Conservation (phyloP, 805 yeast genomes). For the Hanseniaspora valbyensis region DNA sequence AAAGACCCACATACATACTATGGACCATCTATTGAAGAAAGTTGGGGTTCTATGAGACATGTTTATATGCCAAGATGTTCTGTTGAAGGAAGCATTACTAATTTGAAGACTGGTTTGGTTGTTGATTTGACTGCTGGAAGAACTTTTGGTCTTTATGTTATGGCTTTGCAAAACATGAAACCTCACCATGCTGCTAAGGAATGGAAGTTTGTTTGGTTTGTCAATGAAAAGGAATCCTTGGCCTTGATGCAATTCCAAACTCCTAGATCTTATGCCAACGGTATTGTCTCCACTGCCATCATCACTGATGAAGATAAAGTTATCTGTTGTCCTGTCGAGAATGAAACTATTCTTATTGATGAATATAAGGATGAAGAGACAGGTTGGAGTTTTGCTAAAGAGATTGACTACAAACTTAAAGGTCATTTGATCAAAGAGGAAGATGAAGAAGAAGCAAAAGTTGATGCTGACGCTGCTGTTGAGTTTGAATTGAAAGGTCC, state of each 20-base stretch:
- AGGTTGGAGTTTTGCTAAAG: conserved; percentile 86
- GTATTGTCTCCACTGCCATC: conserved; percentile 71
- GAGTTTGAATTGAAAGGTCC: conserved; percentile 49
- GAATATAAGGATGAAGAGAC: conserved; percentile 51
- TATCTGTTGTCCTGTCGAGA: conserved; percentile 53
- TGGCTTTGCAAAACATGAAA: conserved; percentile 98
- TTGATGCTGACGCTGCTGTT: conserved; percentile 28
- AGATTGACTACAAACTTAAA: conserved; percentile 46
- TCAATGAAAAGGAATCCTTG: conserved; percentile 60
- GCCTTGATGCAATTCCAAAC: conserved; percentile 93
- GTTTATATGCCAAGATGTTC: conserved; percentile 88
- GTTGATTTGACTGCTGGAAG: conserved; percentile 21
- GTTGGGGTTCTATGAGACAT: conserved; percentile 98
- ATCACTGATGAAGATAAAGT: conserved; percentile 55
- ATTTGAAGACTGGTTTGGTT: conserved; percentile 26
- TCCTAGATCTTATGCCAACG: conserved; percentile 76
- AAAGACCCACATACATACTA: conserved; percentile 73
- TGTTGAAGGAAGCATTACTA: conserved; percentile 53
- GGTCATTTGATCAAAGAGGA: conserved; percentile 37
- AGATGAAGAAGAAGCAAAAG: conserved; percentile 23
- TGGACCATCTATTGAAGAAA: conserved; percentile 71
- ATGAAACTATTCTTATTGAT: conserved; percentile 49
- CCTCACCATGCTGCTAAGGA: conserved; percentile 97
- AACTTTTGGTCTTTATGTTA: conserved; percentile 55
- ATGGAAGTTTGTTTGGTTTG: conserved; percentile 91